phyloP scores from a whole-genome alignment of 768 basidiomycete genomes.

The Mycena albidolilacea region DNA sequence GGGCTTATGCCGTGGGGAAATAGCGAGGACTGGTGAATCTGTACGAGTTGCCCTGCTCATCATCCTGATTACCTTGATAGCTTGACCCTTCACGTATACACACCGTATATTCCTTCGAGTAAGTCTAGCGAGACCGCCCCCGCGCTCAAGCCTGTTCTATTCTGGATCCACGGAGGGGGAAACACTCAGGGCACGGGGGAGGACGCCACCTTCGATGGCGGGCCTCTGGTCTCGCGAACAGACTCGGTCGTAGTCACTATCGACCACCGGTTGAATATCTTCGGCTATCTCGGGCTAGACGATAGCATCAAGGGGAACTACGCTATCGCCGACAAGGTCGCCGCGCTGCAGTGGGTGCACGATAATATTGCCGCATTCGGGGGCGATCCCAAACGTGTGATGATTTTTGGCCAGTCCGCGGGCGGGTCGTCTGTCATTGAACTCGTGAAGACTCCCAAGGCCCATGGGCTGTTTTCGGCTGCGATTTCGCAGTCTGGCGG shows the following conservation, averaged over 20 bases:
- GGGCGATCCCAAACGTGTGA: constrained; percentile 60
- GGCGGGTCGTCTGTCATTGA: constrained; percentile 56
- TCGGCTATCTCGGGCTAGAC: constrained; percentile 55
- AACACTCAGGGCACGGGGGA: constrained; percentile 51
- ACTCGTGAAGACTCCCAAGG: constrained; percentile 45
- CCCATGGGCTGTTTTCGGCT: constrained; percentile 48
- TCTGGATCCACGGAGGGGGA: constrained; percentile 60
- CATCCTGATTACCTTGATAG: constrained; percentile 18
- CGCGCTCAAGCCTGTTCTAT: constrained; percentile 53
- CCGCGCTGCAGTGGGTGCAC: constrained; percentile 61
- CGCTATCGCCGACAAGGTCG: constrained; percentile 57
- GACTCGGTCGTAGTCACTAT: constrained; percentile 58
- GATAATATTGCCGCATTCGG: constrained; percentile 62
- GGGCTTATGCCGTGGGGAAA: constrained; percentile 41
- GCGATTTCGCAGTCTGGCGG: constrained; percentile 44
- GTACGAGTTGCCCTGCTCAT: not conserved
- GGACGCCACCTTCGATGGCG: constrained; percentile 53
- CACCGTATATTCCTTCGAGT: constrained; percentile 50
- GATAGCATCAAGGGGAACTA: constrained; percentile 58
- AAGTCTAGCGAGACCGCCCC: constrained; percentile 28
- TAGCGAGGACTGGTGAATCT: constrained; percentile 39
- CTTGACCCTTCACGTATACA: constrained; percentile 56
- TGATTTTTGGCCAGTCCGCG: constrained; percentile 63
- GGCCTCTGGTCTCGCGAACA: constrained; percentile 53
- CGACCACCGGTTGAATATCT: constrained; percentile 57